Conservation (phyloP, 106 monocot genomes). For the Apostasia shenzhenica region DNA sequence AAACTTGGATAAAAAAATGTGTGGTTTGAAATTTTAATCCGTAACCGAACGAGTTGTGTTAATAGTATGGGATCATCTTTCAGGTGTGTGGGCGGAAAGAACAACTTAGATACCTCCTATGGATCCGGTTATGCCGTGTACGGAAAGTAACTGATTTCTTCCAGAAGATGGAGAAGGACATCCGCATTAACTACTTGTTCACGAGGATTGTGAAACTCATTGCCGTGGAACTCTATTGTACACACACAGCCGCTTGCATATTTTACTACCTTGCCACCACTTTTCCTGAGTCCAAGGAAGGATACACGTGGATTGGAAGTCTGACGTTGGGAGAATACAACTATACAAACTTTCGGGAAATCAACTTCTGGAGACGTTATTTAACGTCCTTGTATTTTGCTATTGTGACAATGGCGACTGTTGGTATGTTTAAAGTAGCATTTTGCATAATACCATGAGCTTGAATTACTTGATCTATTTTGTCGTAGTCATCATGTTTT, state of each 20-base stretch:
- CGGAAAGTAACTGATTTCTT: conserved; percentile 54
- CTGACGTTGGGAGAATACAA: conserved; percentile 66
- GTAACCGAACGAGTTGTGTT: too few relatives aligned
- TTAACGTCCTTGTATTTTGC: conserved; percentile 87
- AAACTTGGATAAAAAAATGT: too few relatives aligned
- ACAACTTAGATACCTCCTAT: conserved; percentile 79
- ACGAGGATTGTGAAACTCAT: conserved; percentile 91
- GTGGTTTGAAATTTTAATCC: too few relatives aligned
- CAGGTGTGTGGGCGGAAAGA: conserved; percentile 74
- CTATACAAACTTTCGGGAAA: conserved; percentile 68
- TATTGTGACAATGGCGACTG: conserved; percentile 92
- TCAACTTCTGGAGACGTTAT: conserved; percentile 67
- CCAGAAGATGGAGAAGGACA: conserved; percentile 65
- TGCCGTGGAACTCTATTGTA: conserved; percentile 86
- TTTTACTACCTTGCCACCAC: conserved; percentile 95
- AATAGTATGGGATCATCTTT: background rate
- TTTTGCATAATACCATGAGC: background rate
- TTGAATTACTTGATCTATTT: background rate
- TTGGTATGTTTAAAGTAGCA: conserved; percentile 37
- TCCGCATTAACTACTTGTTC: conserved; percentile 88
- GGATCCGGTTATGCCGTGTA: conserved; percentile 72
- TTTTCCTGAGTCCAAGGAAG: conserved; percentile 65
- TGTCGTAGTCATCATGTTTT: too few relatives aligned
- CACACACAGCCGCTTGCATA: conserved; percentile 91
- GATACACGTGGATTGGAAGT: conserved; percentile 92